These are phyloP conservation scores for Blastomyces emzantsi DNA, from an alignment of 2,329 filamentous ascomycete species.

Conservation along the genomic window DNA sequence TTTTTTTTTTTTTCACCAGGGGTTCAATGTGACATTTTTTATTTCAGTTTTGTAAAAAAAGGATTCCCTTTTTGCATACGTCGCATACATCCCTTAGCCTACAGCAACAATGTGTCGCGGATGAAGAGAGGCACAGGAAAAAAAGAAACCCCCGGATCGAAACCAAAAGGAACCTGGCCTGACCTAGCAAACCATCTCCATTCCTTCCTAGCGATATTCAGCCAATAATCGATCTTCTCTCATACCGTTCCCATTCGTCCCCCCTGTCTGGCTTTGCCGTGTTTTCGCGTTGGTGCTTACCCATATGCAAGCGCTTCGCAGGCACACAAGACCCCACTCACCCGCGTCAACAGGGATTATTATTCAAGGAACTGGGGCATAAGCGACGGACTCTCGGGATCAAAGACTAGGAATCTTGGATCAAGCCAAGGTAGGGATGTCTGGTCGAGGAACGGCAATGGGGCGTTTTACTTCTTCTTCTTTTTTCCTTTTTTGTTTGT, in stretches of 20 bases:
- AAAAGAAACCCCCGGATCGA: not conserved
- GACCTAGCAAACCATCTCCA: not conserved
- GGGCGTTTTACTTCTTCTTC: no score
- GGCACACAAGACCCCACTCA: not conserved
- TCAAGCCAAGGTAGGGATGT: not conserved
- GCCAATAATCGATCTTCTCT: not conserved
- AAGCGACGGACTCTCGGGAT: not conserved
- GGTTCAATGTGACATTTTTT: no score
- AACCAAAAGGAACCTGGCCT: not conserved
- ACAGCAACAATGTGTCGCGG: not conserved
- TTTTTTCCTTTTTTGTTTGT: no score
- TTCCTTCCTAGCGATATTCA: not conserved
- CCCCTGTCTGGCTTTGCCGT: not conserved
- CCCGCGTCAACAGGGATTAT: not conserved
- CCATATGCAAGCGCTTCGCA: not conserved
- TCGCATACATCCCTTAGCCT: not conserved
- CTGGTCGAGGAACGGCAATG: not conserved
- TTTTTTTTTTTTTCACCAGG: no score
- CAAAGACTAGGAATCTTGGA: not conserved
- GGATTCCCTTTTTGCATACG: not conserved
- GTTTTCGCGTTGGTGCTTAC: conserved; percentile 1
- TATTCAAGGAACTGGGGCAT: not conserved
- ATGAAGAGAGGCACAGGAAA: not conserved
- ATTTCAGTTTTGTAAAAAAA: not conserved
- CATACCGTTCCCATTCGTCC: not conserved